Evolutionary conservation across 2,329 filamentous ascomycete genomes (phyloP).

Genomic region (Scedosporium boydii): DNA sequence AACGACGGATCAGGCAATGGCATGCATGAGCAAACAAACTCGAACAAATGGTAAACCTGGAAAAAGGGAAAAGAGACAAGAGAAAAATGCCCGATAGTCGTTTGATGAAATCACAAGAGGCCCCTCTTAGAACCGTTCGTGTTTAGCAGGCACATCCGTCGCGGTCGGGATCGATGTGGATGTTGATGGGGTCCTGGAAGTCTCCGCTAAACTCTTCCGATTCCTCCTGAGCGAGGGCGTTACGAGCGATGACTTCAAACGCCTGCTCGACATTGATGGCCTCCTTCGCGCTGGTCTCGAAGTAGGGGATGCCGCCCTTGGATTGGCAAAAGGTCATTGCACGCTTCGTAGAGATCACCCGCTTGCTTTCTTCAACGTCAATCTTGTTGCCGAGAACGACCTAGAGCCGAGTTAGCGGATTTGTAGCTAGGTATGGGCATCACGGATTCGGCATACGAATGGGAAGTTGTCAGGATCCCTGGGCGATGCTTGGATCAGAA

Average conservation of each 20-base stretch:
- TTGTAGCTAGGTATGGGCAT: not conserved
- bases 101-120: not conserved
- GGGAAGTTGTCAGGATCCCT: constrained; percentile 96
- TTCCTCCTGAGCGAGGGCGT: constrained; percentile 92
- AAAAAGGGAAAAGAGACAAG: not conserved
- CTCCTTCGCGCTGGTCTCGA: constrained; percentile 98
- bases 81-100: not conserved
- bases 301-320: constrained; percentile 95
- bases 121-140: not conserved
- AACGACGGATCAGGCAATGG: not conserved
- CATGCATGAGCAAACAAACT: not conserved
- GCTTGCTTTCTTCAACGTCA: constrained; percentile 94
- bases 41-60: not conserved
- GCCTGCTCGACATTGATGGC: constrained; percentile 91
- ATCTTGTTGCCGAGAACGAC: constrained; percentile 98
- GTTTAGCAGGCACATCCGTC: constrained; percentile 85
- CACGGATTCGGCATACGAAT: constrained; percentile 55
- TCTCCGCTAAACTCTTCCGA: constrained; percentile 96
- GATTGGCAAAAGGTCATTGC: constrained; percentile 97
- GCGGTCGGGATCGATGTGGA: constrained; percentile 88
- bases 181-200: constrained; percentile 96
- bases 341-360: constrained; percentile 91
- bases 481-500: constrained; percentile 92
- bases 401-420: constrained; percentile 29
- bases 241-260: constrained; percentile 89